These are phyloP conservation scores for Poterioochromonas sp. DNA, from an alignment of 352 stramenopile genomes.

Conservation along the genomic window DNA sequence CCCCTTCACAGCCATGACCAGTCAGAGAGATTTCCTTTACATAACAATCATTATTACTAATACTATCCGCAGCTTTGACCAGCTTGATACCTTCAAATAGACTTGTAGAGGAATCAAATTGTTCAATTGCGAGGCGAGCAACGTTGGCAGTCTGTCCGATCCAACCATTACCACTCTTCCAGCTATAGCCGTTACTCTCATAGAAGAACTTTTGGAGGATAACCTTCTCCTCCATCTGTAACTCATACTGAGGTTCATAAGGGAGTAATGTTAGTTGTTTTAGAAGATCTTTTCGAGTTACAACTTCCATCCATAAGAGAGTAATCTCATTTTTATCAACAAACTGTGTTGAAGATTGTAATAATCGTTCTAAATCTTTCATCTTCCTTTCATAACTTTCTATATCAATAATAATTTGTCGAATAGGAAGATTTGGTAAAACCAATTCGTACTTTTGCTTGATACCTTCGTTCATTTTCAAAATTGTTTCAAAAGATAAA, in stretches of 20 bases:
- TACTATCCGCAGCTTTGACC: too few relatives aligned
- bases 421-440: background rate
- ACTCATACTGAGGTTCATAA: background rate
- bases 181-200: background rate
- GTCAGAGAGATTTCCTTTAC: background rate
- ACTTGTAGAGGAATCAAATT: background rate
- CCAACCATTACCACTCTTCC: background rate
- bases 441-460: background rate
- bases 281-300: background rate
- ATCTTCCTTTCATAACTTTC: conserved; percentile 1
- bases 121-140: background rate
- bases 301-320: background rate
- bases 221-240: background rate
- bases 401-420: background rate
- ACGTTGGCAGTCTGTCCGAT: background rate
- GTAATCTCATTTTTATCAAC: background rate
- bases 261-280: background rate
- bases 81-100: background rate
- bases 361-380: background rate
- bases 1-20: background rate
- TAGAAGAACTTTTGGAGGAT: background rate
- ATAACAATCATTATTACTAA: background rate
- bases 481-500: too few relatives aligned
- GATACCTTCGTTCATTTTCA: background rate
- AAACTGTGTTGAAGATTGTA: background rate